Conservation (phyloP, 352 stramenopile genomes). For the Pythium myriotylum region DNA sequence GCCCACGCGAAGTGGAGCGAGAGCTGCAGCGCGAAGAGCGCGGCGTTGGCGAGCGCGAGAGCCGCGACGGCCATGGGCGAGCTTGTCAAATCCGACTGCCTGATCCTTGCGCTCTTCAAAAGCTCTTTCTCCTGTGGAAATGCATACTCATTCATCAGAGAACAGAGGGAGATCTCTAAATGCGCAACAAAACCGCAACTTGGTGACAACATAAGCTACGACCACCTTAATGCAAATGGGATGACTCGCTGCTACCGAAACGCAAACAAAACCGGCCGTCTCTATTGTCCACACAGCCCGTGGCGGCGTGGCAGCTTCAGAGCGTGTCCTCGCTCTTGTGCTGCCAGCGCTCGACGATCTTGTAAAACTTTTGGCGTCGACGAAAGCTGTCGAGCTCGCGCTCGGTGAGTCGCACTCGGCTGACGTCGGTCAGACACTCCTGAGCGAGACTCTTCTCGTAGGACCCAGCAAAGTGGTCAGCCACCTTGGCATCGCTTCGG, state of each 20-base stretch:
- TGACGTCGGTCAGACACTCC: slow-evolving; percentile 63
- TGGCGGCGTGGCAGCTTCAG: neutral
- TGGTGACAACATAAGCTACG: neutral
- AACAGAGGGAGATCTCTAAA: neutral
- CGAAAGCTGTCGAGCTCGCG: slow-evolving; percentile 44
- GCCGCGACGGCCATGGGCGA: slow-evolving; percentile 3
- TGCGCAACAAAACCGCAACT: neutral
- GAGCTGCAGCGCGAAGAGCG: slow-evolving; percentile 16
- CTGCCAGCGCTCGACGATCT: slow-evolving; percentile 18
- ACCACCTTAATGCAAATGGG: neutral
- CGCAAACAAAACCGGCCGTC: too few relatives aligned
- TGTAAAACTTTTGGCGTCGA: slow-evolving; percentile 48
- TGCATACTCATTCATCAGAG: neutral
- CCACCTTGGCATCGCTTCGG: slow-evolving; percentile 47
- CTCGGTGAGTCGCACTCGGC: slow-evolving; percentile 38
- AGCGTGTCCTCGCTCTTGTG: neutral
- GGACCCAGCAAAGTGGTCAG: slow-evolving; percentile 54
- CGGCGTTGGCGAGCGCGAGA: slow-evolving; percentile 19
- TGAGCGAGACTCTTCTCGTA: slow-evolving; percentile 42
- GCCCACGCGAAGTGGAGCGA: neutral
- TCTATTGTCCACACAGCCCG: too few relatives aligned
- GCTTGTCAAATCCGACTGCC: neutral
- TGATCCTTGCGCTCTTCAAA: too few relatives aligned
- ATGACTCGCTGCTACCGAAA: too few relatives aligned
- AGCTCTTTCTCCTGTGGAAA: neutral